Evolutionary conservation across 1,139 yeast species (phyloP).

Genomic region (Hemisphaericaspora xylanilytica): DNA sequence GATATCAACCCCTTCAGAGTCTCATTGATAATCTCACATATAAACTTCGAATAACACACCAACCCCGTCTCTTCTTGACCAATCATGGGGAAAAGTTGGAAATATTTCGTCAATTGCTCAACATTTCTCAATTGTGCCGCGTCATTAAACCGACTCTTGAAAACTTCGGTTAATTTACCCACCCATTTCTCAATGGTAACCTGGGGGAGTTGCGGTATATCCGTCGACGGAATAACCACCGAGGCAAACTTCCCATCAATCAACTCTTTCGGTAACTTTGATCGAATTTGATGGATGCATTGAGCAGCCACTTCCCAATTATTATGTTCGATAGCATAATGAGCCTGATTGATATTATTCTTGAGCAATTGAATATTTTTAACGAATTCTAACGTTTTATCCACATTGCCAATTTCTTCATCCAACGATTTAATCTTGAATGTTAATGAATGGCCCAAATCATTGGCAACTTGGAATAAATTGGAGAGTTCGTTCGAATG

Average conservation of each 20-base stretch:
- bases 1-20: constrained; percentile 64
- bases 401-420: constrained; percentile 67
- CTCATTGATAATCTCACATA: constrained; percentile 78
- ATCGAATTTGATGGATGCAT: constrained; percentile 52
- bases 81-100: constrained; percentile 84
- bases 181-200: constrained; percentile 59
- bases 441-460: constrained; percentile 65
- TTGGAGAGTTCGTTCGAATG: constrained; percentile 47
- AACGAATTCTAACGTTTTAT: constrained; percentile 62
- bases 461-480: constrained; percentile 59
- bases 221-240: constrained; percentile 84
- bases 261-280: constrained; percentile 51
- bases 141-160: constrained; percentile 59
- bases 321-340: constrained; percentile 61
- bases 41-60: constrained; percentile 77
- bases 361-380: constrained; percentile 62
- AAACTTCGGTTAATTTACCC: constrained; percentile 53
- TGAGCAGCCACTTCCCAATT: constrained; percentile 75
- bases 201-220: constrained; percentile 79
- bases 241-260: constrained; percentile 70
- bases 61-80: constrained; percentile 72
- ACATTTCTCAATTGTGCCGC: constrained; percentile 72
- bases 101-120: constrained; percentile 68
- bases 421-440: constrained; percentile 69
- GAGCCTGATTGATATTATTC: constrained; percentile 63